These are phyloP conservation scores for Smallanthus sonchifolius DNA, from an alignment of 129 eudicot species.

Conservation along the genomic window DNA sequence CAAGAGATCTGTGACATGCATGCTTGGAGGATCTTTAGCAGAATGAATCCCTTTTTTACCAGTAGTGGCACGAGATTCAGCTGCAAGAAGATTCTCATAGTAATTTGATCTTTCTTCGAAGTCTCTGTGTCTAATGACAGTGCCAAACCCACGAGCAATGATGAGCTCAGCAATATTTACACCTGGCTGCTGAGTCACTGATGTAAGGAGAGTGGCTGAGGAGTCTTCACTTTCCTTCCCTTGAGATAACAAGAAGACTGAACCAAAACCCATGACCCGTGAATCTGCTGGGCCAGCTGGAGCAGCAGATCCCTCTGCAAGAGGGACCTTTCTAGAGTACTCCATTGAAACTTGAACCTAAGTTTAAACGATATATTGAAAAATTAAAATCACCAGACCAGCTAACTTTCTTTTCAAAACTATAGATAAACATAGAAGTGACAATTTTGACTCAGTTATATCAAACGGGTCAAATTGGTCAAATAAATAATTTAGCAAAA, in stretches of 20 bases:
- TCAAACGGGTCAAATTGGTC: background rate
- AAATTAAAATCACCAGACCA: background rate
- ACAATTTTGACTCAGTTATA: background rate
- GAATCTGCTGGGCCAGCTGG: conserved; percentile 61
- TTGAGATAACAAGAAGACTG: conserved; percentile 68
- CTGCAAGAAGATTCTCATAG: conserved; percentile 88
- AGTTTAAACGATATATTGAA: background rate
- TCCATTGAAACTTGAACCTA: conserved; percentile 99
- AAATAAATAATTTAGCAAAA: background rate
- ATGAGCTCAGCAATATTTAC: conserved; percentile 74
- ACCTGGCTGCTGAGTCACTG: conserved; percentile 59
- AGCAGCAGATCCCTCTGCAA: conserved; percentile 59
- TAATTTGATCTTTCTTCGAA: conserved; percentile 90
- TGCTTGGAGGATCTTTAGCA: conserved; percentile 72
- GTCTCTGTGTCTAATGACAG: conserved; percentile 82
- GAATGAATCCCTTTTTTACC: conserved; percentile 79
- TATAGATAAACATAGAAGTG: background rate
- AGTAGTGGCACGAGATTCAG: conserved; percentile 80
- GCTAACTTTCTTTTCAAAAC: background rate
- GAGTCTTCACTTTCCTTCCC: conserved; percentile 57
- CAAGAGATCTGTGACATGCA: conserved; percentile 75
- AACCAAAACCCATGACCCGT: conserved; percentile 89
- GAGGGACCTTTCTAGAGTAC: conserved; percentile 82
- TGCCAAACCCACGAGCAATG: conserved; percentile 80
- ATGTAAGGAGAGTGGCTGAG: conserved; percentile 34